Percentiles rank a stretch among this genome's conserved stretches.
Conservation (phyloP, 768 basidiomycete genomes). For the Podaxis pistillaris region DNA sequence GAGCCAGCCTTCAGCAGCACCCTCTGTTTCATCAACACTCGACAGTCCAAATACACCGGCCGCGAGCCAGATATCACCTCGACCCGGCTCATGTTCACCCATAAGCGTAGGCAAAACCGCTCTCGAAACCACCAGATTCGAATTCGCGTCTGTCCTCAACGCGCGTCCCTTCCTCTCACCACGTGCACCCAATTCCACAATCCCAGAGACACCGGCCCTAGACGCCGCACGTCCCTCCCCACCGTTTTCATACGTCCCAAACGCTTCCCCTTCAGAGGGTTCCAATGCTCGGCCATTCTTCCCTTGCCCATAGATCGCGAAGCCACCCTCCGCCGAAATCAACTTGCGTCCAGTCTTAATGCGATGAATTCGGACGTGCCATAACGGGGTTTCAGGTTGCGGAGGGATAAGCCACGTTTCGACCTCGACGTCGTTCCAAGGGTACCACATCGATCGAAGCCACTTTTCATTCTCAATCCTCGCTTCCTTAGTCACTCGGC, state of each 20-base stretch:
- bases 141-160: constrained; percentile 70
- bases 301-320: constrained; percentile 68
- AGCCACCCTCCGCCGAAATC: constrained; percentile 65
- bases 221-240: constrained; percentile 53
- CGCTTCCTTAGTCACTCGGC: constrained; percentile 62
- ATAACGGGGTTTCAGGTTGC: constrained; percentile 49
- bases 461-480: constrained; percentile 50
- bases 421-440: constrained; percentile 69
- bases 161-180: constrained; percentile 34
- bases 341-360: constrained; percentile 51
- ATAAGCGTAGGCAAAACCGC: constrained; percentile 67
- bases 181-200: constrained; percentile 44
- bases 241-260: constrained; percentile 49
- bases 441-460: constrained; percentile 71
- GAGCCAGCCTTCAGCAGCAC: constrained; percentile 43
- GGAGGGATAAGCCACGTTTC: constrained; percentile 79
- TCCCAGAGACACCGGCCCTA: constrained; percentile 60
- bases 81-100: constrained; percentile 40
- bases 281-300: constrained; percentile 58
- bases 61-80: constrained; percentile 53
- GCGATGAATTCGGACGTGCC: constrained; percentile 71
- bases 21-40: constrained; percentile 32
- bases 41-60: constrained; percentile 68
- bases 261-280: constrained; percentile 38
- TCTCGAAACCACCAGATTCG: constrained; percentile 65